These are phyloP conservation scores for Arabidopsis lyrata DNA, from an alignment of 441 rosid species.

Conservation along the genomic window DNA sequence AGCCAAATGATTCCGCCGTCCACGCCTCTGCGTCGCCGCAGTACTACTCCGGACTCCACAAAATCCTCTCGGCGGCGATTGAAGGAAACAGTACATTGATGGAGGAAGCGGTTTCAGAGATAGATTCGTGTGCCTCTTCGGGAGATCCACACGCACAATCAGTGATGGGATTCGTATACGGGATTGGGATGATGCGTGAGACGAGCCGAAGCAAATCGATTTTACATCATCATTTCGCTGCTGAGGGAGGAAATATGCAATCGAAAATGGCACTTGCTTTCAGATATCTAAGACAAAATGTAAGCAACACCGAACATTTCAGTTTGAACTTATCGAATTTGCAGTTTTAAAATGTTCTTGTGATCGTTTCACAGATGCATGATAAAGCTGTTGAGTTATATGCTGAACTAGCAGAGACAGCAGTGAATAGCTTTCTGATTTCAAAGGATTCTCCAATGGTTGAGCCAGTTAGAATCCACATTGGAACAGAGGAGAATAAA, in stretches of 20 bases:
- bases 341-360: neutral
- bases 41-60: slow-evolving; percentile 61
- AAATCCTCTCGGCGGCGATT: slow-evolving; percentile 59
- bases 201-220: slow-evolving; percentile 71
- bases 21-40: slow-evolving; percentile 37
- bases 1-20: slow-evolving; percentile 52
- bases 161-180: slow-evolving; percentile 69
- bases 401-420: slow-evolving; percentile 89
- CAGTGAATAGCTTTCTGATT: slow-evolving; percentile 85
- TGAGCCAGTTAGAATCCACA: slow-evolving; percentile 90
- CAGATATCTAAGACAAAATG: slow-evolving; percentile 83
- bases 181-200: slow-evolving; percentile 79
- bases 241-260: slow-evolving; percentile 81
- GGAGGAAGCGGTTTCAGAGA: slow-evolving; percentile 75
- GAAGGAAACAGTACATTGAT: slow-evolving; percentile 58
- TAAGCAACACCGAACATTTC: slow-evolving; percentile 44
- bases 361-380: slow-evolving; percentile 63
- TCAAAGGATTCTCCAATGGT: slow-evolving; percentile 88
- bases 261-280: slow-evolving; percentile 93
- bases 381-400: slow-evolving; percentile 79
- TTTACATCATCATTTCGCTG: slow-evolving; percentile 74
- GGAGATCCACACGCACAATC: slow-evolving; percentile 85
- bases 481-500: slow-evolving; percentile 92
- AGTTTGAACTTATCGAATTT: slow-evolving; percentile 2
- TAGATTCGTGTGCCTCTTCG: slow-evolving; percentile 55